Percentiles rank a stretch among this genome's conserved stretches.
phyloP scores from a whole-genome alignment of 441 rosid species.

The Syzygium syzygioides region DNA sequence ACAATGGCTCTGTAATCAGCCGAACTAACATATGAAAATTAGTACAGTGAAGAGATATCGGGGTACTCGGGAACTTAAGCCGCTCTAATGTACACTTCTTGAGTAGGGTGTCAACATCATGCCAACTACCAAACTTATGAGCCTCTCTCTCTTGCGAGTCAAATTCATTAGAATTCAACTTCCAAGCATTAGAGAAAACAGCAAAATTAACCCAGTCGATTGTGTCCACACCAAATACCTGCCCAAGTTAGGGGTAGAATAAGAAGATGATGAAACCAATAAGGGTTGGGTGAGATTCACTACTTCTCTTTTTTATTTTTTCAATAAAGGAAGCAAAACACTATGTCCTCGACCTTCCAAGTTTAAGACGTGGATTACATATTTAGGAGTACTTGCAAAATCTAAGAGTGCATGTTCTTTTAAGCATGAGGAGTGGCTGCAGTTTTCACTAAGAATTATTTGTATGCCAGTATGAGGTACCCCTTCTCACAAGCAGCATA shows the following conservation, averaged over 20 bases:
- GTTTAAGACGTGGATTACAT: not conserved
- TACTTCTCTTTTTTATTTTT: not conserved
- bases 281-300: not conserved
- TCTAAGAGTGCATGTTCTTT: not conserved
- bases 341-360: not conserved
- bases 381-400: not conserved
- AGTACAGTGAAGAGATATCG: slow-evolving; percentile 31
- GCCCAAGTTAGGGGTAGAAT: slow-evolving; percentile 15
- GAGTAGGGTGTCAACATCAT: slow-evolving; percentile 47
- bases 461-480: not conserved
- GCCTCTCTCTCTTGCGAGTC: slow-evolving; percentile 25
- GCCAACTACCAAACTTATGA: slow-evolving; percentile 34
- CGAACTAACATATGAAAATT: slow-evolving; percentile 55
- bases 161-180: slow-evolving; percentile 52
- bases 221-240: slow-evolving; percentile 68
- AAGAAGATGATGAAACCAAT: not conserved
- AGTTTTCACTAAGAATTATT: not conserved
- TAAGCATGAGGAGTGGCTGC: not conserved
- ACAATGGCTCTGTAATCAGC: slow-evolving; percentile 79
- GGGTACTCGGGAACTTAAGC: slow-evolving; percentile 40
- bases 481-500: not conserved
- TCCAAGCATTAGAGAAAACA: slow-evolving; percentile 84
- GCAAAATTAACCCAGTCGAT: slow-evolving; percentile 89
- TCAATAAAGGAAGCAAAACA: not conserved
- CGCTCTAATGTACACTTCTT: slow-evolving; percentile 45